Evolutionary conservation across 2,329 filamentous ascomycete genomes (phyloP).

Genomic region (Ophiostoma sp.): DNA sequence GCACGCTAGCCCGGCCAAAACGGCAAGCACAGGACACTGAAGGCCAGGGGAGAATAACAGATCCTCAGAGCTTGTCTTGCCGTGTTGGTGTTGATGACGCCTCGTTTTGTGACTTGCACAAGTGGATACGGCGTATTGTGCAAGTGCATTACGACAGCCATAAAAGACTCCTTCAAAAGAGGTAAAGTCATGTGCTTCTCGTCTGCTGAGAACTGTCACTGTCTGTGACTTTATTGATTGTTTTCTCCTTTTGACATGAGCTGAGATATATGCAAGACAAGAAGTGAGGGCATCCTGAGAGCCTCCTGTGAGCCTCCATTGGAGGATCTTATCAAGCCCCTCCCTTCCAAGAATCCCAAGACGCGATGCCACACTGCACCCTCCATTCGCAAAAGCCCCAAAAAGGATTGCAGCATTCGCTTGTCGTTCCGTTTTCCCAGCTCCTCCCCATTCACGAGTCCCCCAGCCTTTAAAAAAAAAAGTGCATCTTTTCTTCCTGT

Average conservation of each 20-base stretch:
- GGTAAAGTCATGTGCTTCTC: neutral
- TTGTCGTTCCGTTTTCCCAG: neutral
- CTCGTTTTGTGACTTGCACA: neutral
- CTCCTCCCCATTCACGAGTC: no score
- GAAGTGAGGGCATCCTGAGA: neutral
- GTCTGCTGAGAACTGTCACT: neutral
- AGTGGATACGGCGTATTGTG: neutral
- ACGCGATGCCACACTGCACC: neutral
- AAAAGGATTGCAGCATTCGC: neutral
- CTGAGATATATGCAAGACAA: neutral
- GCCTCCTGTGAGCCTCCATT: neutral
- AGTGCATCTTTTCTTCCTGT: neutral
- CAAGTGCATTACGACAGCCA: neutral
- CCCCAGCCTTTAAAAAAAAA: neutral
- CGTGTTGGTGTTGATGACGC: neutral
- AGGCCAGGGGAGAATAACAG: neutral
- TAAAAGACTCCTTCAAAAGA: neutral
- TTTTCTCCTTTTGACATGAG: neutral
- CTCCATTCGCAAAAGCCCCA: neutral
- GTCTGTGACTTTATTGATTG: neutral
- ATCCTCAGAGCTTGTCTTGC: neutral
- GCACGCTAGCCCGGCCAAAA: conserved; percentile 10
- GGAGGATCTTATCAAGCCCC: neutral
- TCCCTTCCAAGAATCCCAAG: neutral
- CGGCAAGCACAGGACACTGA: neutral